These are phyloP conservation scores for Nitzschia putrida DNA, from an alignment of 108 stramenopile species.

Conservation along the genomic window DNA sequence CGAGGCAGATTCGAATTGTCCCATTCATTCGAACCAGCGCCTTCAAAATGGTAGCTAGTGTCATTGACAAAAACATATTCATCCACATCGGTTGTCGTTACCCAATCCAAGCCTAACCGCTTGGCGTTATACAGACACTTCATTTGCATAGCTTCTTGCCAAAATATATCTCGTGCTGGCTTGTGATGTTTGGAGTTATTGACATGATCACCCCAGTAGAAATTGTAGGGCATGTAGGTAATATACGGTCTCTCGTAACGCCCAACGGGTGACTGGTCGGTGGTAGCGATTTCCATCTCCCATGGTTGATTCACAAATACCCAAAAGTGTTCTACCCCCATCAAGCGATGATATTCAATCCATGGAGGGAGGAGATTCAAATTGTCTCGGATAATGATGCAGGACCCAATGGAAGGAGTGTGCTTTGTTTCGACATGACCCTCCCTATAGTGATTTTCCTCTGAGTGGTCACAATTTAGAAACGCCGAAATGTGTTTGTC, in stretches of 20 bases:
- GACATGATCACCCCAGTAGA: conserved; percentile 5
- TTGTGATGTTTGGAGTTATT: not conserved
- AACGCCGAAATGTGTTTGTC: no score
- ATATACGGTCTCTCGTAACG: conserved; percentile 15
- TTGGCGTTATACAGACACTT: conserved; percentile 27
- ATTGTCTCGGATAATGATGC: not conserved
- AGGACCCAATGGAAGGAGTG: no score
- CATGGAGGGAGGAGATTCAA: conserved; percentile 21
- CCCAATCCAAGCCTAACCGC: conserved; percentile 22
- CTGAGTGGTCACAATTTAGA: no score
- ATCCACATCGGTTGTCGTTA: conserved; percentile 27
- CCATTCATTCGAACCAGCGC: no score
- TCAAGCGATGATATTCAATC: conserved; percentile 44
- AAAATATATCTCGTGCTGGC: not conserved
- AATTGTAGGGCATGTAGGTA: conserved; percentile 27
- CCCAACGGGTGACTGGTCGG: not conserved
- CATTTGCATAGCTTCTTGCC: conserved; percentile 10
- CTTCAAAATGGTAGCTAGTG: not conserved
- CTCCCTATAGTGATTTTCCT: no score
- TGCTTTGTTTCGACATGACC: no score
- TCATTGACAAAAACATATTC: conserved; percentile 22
- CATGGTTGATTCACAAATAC: conserved; percentile 30
- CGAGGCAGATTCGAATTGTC: no score
- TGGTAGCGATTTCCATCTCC: conserved; percentile 1
- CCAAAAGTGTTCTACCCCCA: conserved; percentile 41